These are phyloP conservation scores for Streptanthus diversifolius DNA, from an alignment of 345 rosid genomes.

Conservation along the genomic window DNA sequence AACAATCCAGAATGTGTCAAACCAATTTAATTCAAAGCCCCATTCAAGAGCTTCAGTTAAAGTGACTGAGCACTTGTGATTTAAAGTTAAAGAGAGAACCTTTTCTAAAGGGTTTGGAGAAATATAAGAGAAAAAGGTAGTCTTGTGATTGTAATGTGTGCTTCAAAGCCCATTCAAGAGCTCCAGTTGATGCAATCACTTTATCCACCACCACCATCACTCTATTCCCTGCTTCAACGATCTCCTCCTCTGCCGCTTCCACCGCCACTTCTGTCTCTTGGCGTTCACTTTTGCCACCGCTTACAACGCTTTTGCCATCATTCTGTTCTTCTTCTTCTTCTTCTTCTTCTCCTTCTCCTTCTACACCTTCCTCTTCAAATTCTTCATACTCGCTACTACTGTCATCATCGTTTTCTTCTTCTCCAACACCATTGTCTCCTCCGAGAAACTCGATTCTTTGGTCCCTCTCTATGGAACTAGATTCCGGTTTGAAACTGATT, in stretches of 20 bases:
- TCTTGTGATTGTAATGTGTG: conserved; percentile 59
- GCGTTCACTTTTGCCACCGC: conserved; percentile 6
- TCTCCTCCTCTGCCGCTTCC: conserved; percentile 15
- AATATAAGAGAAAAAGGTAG: conserved; percentile 56
- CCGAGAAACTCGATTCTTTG: conserved; percentile 50
- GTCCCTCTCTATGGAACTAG: conserved; percentile 35
- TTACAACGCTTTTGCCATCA: conserved; percentile 18
- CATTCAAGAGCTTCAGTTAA: no score
- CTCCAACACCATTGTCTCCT: conserved; percentile 1
- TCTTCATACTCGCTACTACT: conserved; percentile 29
- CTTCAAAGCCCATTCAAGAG: conserved; percentile 88
- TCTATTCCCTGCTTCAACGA: conserved; percentile 40
- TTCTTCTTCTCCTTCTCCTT: background rate
- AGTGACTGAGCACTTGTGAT: background rate
- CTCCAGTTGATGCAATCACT: conserved; percentile 60
- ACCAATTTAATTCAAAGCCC: no score
- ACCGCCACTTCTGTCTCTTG: background rate
- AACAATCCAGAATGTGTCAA: no score
- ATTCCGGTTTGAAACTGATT: conserved; percentile 30
- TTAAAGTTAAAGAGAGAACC: conserved; percentile 33
- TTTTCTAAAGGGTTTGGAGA: conserved; percentile 41
- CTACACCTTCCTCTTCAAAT: conserved; percentile 11
- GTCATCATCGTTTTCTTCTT: background rate
- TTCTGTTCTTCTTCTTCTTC: conserved; percentile 12
- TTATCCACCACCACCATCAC: conserved; percentile 89